Base-by-base conservation (phyloP, 139 green algal species). In the Choricystis sp. region DNA sequence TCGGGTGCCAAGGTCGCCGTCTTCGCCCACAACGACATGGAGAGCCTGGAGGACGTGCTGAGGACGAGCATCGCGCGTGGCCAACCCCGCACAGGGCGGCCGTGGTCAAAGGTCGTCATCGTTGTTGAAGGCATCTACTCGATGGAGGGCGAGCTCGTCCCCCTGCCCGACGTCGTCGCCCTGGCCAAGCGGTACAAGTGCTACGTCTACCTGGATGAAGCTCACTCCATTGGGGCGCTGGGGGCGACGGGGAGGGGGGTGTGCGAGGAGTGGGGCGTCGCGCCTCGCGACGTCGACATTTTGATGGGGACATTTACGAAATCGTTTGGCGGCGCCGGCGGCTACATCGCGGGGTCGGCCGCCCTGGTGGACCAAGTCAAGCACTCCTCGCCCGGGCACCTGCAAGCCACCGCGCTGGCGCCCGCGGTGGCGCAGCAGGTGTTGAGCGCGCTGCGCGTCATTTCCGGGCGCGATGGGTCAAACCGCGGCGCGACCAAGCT, bases 231-330 rank as follows among this genome's bases (percentile, higher is more conserved):
- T 23, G 94, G 94, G 21, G 92, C 91, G 2, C 72, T 98, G 65
- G 94, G 94, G 16, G 56, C 63, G 4, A 80, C 74, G 16, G 89
- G 89, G 14, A 66, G 79, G 3, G 92, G 92, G 57, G 76, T 86
- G 16, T 94, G 81, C 61, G 94, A 99, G 77, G 77, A 94, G 26
- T 72, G 73, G 23, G 91, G 94, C 14, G 91, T 99, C 52, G 75
- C 95, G 66, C 23, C 26, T 1, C 9, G 19, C 26, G 72, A 78
- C 58, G 72, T 98, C 19, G 94, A 98, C 74, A 79, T 99, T 64
- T 92, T 99, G 79, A 99, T 99, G 94, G 92, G 94, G 69, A 99
- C 94, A 2, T 99, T 97, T 78, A 98, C 94, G 30, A 99, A 99
- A 77, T 94, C 85, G 5, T 99, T 98, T 76, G 94, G 94, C 16